Evolutionary conservation across 2,329 filamentous ascomycete genomes (phyloP).

Genomic region (Nemania sp.): DNA sequence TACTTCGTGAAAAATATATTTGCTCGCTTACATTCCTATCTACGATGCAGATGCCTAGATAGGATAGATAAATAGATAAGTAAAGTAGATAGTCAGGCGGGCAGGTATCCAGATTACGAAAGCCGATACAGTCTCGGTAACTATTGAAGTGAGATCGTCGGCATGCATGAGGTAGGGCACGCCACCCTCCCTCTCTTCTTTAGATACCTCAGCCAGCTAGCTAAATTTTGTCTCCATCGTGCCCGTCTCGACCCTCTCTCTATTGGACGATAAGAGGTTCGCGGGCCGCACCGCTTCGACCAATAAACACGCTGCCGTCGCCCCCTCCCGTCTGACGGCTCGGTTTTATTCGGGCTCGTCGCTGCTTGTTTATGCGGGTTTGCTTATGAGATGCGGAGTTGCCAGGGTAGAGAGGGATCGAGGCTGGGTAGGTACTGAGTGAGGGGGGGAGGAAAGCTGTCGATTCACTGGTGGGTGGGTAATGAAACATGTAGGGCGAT

Average conservation of each 20-base stretch:
- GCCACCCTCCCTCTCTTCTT: background rate
- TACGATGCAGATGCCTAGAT: too few relatives aligned
- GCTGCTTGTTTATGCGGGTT: background rate
- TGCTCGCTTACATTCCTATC: too few relatives aligned
- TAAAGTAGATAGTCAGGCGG: background rate
- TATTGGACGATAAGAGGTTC: conserved; percentile 1
- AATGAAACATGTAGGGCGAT: too few relatives aligned
- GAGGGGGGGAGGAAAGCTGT: too few relatives aligned
- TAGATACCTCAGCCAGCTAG: too few relatives aligned
- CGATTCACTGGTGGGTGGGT: too few relatives aligned
- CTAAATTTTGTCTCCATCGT: background rate
- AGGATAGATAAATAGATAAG: too few relatives aligned
- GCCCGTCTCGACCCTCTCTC: background rate
- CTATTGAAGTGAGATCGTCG: background rate
- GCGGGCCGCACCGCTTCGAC: background rate
- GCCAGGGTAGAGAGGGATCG: too few relatives aligned
- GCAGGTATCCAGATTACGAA: background rate
- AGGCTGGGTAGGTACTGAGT: too few relatives aligned
- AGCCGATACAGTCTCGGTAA: background rate
- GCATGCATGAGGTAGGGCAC: background rate
- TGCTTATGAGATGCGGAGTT: background rate
- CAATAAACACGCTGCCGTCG: background rate
- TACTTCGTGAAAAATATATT: too few relatives aligned
- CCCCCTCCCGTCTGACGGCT: background rate
- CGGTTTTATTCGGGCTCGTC: background rate